A percentile compares a stretch with the other conserved stretches of the same genome.
Conservation (phyloP, 495 filamentous ascomycete species). For the Neurospora pannonica region DNA sequence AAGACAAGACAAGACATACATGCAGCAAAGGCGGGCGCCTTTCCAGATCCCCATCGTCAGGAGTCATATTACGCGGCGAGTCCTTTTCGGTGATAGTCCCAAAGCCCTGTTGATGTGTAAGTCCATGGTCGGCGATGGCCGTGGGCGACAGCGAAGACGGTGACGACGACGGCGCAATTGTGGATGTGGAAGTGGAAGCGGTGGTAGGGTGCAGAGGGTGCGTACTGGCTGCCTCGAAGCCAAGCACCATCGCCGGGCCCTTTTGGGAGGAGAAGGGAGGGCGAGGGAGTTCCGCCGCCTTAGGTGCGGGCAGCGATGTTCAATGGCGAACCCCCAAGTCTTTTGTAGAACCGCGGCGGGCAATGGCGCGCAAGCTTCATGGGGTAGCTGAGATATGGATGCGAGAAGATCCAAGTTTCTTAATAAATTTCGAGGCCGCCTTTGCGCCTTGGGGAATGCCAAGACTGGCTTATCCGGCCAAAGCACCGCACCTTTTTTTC, state of each 20-base stretch:
- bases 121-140: slow-evolving; percentile 28
- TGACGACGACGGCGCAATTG: slow-evolving; percentile 7
- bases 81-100: slow-evolving; percentile 13
- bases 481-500: not conserved
- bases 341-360: not conserved
- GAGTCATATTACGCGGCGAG: slow-evolving; percentile 28
- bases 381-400: not conserved
- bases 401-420: not conserved
- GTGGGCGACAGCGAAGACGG: slow-evolving; percentile 5
- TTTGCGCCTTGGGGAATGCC: not conserved
- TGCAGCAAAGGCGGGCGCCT: slow-evolving; percentile 37
- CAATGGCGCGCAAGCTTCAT: not conserved
- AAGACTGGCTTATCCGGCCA: not conserved
- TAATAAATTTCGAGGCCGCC: not conserved
- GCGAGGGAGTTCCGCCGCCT: slow-evolving; percentile 16
- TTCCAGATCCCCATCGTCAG: slow-evolving; percentile 33
- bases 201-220: slow-evolving; percentile 2
- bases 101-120: slow-evolving; percentile 20
- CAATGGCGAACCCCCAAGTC: not conserved
- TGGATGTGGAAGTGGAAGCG: slow-evolving; percentile 1
- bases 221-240: slow-evolving; percentile 16
- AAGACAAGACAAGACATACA: slow-evolving; percentile 20
- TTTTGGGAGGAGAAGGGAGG: slow-evolving; percentile 1
- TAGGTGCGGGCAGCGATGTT: slow-evolving; percentile 8
- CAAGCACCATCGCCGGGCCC: slow-evolving; percentile 26